Percentiles rank a stretch among this genome's conserved stretches.
Conservation (phyloP, 129 eudicot genomes). For the Apium graveolens region DNA sequence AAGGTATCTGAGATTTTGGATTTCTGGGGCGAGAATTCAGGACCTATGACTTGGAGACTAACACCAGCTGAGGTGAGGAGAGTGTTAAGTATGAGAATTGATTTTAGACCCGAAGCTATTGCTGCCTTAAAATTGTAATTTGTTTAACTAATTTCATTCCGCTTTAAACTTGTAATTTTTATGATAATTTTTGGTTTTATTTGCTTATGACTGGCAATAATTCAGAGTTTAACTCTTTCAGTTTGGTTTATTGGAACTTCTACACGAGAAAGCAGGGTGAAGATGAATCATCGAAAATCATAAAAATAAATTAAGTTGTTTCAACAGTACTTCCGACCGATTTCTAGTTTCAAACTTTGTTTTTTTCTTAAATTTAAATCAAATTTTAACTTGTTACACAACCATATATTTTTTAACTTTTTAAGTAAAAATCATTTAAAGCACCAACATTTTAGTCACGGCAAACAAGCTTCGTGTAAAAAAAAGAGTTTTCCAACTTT, state of each 20-base stretch:
- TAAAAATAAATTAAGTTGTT: too few relatives aligned
- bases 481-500: too few relatives aligned
- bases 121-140: constrained; percentile 78
- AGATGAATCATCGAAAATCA: too few relatives aligned
- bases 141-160: neutral
- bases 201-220: neutral
- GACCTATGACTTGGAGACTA: constrained; percentile 94
- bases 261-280: too few relatives aligned
- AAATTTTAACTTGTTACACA: too few relatives aligned
- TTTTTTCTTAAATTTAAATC: too few relatives aligned
- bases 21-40: constrained; percentile 96
- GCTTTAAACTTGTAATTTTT: neutral
- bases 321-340: too few relatives aligned
- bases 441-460: too few relatives aligned
- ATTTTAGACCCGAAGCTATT: constrained; percentile 88
- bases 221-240: neutral
- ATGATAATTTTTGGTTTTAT: neutral
- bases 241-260: neutral
- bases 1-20: constrained; percentile 92
- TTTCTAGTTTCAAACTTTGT: too few relatives aligned
- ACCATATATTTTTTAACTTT: too few relatives aligned
- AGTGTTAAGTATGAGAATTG: constrained; percentile 75
- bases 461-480: too few relatives aligned
- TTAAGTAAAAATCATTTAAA: too few relatives aligned
- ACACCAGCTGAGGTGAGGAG: constrained; percentile 97